Conservation (phyloP, 2,329 filamentous ascomycete genomes). For the Diaporthe batatas region DNA sequence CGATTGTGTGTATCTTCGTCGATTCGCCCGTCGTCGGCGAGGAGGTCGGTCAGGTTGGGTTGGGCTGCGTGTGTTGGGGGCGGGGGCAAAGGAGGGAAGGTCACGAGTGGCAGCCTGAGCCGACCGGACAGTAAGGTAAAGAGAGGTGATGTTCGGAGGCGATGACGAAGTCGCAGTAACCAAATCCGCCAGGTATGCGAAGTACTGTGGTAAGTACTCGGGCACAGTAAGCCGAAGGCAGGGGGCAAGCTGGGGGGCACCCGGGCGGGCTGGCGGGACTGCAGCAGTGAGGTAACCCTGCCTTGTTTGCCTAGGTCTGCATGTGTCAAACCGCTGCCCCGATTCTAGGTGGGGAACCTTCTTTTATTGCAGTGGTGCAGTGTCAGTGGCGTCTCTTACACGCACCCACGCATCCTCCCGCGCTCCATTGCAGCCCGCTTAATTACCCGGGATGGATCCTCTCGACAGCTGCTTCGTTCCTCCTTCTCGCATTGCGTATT, state of each 20-base stretch:
- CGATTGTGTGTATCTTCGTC: background rate
- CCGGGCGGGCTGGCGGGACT: background rate
- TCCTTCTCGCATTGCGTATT: conserved; percentile 24
- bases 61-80: background rate
- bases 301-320: background rate
- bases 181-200: conserved; percentile 18
- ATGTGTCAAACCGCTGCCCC: conserved; percentile 24
- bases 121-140: conserved; percentile 2
- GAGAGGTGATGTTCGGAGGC: conserved; percentile 30
- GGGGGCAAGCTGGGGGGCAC: background rate
- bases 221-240: conserved; percentile 23
- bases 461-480: background rate
- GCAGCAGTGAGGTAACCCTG: conserved; percentile 19
- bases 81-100: background rate
- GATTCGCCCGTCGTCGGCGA: background rate
- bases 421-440: background rate
- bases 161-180: conserved; percentile 35
- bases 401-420: conserved; percentile 28
- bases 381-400: conserved; percentile 31
- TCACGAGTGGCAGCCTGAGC: conserved; percentile 25
- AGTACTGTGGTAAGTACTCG: background rate
- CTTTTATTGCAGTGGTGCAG: conserved; percentile 9
- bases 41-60: background rate
- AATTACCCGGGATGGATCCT: conserved; percentile 27
- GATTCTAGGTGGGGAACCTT: conserved; percentile 15